Conservation (phyloP, 2,329 filamentous ascomycete genomes). For the Cladosporium sphaerospermum region DNA sequence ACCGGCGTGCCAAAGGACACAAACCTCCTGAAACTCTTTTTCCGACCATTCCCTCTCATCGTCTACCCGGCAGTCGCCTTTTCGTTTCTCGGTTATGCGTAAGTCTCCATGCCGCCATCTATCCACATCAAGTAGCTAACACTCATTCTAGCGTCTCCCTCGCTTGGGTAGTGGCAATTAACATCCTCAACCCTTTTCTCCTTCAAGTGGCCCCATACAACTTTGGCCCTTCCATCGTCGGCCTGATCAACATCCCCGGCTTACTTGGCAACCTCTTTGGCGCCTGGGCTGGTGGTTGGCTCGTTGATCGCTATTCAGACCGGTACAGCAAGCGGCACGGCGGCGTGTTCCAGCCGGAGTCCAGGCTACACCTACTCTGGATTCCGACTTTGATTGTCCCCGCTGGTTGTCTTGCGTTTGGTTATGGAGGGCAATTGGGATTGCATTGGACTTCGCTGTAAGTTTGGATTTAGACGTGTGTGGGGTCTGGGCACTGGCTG, state of each 20-base stretch:
- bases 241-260: constrained; percentile 36
- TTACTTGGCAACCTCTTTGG: constrained; percentile 40
- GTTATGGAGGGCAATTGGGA: constrained; percentile 37
- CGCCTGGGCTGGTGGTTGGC: constrained; percentile 37
- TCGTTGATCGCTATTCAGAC: constrained; percentile 39
- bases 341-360: constrained; percentile 43
- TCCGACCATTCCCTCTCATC: constrained; percentile 33
- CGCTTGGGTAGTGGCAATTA: constrained; percentile 35
- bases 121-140: not conserved
- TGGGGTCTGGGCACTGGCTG: not conserved
- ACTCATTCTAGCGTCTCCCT: constrained; percentile 23
- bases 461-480: not conserved
- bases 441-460: constrained; percentile 38
- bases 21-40: constrained; percentile 31
- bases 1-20: constrained; percentile 26
- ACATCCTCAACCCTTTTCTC: constrained; percentile 35
- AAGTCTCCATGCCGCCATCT: not conserved
- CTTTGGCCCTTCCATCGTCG: constrained; percentile 32
- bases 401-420: constrained; percentile 40
- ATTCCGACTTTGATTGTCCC: constrained; percentile 39
- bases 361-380: constrained; percentile 35
- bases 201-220: constrained; percentile 35
- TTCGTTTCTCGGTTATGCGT: constrained; percentile 33
- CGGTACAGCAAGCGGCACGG: constrained; percentile 35
- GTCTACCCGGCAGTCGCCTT: constrained; percentile 34